Evolutionary conservation across 352 stramenopile species (phyloP), one percentile per base, ranked within the genome.

Genomic region (Thraustochytrium aureum): DNA sequence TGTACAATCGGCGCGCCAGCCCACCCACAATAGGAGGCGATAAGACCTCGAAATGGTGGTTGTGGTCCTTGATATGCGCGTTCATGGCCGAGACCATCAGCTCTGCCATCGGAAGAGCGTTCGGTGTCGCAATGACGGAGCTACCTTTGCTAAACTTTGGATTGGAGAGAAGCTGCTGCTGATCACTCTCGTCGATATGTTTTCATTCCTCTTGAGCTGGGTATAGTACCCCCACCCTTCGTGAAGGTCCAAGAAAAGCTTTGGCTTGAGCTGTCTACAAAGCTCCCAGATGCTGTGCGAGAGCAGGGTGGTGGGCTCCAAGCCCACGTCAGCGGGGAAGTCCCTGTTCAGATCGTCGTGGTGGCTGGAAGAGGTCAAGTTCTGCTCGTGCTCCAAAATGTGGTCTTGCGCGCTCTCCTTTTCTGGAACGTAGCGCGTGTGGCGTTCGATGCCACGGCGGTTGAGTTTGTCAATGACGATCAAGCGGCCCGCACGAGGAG

Each of bases 171-270:
- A 79, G 69, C 2, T 65, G 37, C 5, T 79, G 32, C 2, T 45
- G 69, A 7, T 17, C 17, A 22, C 54, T 32, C 50, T 45, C 30
- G 20, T 67, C 2, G 10, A n/a, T n/a, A n/a, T n/a, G n/a, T n/a
- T n/a, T n/a, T 79, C 59, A 37, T 74, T 17, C 56, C 22, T 17
- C 54, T 79, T 79, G 30, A 79, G 69, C 54, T 79, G 69, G 5
- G 69, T 52, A 52, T 79, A 79, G 7, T 45, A 79, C 20, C 69
- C 69, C 69, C 69, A 79, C 12, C 69, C 69, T 38, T 79, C 69
- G 37, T 79, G 69, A 14, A 79, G 56, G 52, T 79, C 69, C 10
- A 79, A 20, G 61, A 79, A 79, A n/a, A 79, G 50, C 17, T 54
- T 45, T 2, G 69, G 69, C 7, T 73, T 14, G 17, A 79, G 20